Evolutionary conservation across 257 asterid genomes (phyloP).

Genomic region (Solanum bulbocastanum): DNA sequence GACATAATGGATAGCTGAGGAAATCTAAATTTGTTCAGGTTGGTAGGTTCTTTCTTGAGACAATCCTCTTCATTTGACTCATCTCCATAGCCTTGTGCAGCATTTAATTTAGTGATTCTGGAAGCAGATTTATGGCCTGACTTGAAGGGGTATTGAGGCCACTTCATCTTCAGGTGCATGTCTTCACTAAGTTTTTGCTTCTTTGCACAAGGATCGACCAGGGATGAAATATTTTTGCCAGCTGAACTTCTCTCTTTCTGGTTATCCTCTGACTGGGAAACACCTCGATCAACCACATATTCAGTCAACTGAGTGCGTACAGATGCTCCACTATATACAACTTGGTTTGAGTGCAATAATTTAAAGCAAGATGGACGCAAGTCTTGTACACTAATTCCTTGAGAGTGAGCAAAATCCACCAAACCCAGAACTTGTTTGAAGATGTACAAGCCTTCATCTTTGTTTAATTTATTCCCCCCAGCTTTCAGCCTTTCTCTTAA

Average conservation of each 20-base stretch:
- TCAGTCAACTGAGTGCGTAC: slow-evolving; percentile 14
- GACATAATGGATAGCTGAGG: slow-evolving; percentile 22
- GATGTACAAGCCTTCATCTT: slow-evolving; percentile 53
- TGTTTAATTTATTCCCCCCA: slow-evolving; percentile 39
- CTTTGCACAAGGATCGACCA: slow-evolving; percentile 32
- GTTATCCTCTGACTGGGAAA: slow-evolving; percentile 16
- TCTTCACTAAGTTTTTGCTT: slow-evolving; percentile 45
- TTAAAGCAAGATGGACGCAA: slow-evolving; percentile 78
- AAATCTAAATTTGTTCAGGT: slow-evolving; percentile 12
- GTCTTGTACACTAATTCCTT: slow-evolving; percentile 51
- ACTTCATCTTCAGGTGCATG: slow-evolving; percentile 23
- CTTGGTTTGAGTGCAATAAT: slow-evolving; percentile 41
- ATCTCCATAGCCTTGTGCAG: slow-evolving; percentile 20
- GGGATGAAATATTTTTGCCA: slow-evolving; percentile 18
- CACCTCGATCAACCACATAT: slow-evolving; percentile 24
- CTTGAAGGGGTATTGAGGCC: slow-evolving; percentile 55
- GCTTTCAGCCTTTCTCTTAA: slow-evolving; percentile 73
- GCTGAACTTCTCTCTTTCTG: slow-evolving; percentile 36
- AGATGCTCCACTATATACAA: slow-evolving; percentile 52
- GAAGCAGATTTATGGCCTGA: slow-evolving; percentile 27
- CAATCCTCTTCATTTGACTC: slow-evolving; percentile 17
- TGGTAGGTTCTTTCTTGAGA: slow-evolving; percentile 19
- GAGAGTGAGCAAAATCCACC: slow-evolving; percentile 66
- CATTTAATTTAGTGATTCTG: slow-evolving; percentile 10
- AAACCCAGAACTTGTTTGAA: slow-evolving; percentile 68